Percentiles rank a stretch among this genome's conserved stretches.
phyloP scores from a whole-genome alignment of 1,284 basidiomycete species.

The Ustilago xerochloae region DNA sequence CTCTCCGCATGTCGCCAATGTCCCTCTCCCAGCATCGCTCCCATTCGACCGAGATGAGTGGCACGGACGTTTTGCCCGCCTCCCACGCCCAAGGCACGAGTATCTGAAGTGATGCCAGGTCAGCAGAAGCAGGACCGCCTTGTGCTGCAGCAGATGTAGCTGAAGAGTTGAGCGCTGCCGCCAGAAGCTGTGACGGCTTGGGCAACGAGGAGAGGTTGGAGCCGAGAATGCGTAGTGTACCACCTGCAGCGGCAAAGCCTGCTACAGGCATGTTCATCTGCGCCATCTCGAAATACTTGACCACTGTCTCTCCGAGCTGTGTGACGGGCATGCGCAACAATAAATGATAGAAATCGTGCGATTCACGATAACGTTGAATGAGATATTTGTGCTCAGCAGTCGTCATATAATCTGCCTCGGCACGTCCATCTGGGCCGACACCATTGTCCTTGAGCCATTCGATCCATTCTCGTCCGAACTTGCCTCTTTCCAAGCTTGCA shows the following conservation, averaged over 20 bases:
- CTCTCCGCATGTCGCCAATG: constrained; percentile 80
- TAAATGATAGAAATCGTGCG: constrained; percentile 93
- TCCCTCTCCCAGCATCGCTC: constrained; percentile 91
- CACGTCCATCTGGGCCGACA: constrained; percentile 94
- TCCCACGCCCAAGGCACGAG: constrained; percentile 77
- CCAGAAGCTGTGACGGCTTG: constrained; percentile 32
- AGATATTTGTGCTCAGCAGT: constrained; percentile 79
- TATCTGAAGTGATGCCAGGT: constrained; percentile 33
- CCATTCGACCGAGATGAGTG: constrained; percentile 93
- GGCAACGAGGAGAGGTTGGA: constrained; percentile 34
- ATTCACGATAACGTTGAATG: constrained; percentile 97
- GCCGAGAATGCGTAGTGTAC: constrained; percentile 68
- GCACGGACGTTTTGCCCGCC: constrained; percentile 78
- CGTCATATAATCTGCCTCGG: constrained; percentile 78
- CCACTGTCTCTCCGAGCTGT: constrained; percentile 90
- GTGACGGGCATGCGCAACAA: constrained; percentile 87
- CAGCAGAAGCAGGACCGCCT: background rate
- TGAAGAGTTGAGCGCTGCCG: constrained; percentile 16
- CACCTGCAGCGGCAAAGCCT: constrained; percentile 82
- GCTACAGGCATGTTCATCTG: constrained; percentile 93
- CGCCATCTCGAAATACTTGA: constrained; percentile 94
- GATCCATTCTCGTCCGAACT: constrained; percentile 86
- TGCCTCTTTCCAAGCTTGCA: constrained; percentile 80
- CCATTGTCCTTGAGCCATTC: constrained; percentile 90
- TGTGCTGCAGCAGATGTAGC: background rate